These are phyloP conservation scores for Apostasia ramifera DNA, from an alignment of 106 monocot genomes.

Conservation along the genomic window DNA sequence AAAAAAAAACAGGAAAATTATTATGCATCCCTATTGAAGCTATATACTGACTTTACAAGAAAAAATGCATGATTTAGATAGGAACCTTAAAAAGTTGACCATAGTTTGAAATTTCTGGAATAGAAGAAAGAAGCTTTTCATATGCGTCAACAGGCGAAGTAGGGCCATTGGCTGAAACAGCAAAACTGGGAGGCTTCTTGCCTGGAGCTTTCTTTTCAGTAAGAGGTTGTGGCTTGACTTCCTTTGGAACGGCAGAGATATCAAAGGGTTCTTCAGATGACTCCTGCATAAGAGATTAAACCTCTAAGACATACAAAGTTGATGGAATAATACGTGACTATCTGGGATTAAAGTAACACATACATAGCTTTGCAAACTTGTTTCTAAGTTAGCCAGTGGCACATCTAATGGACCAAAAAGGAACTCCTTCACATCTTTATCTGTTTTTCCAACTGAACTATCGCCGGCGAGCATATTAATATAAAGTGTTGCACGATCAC, in stretches of 20 bases:
- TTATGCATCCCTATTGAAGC: background rate
- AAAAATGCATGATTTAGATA: background rate
- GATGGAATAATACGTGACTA: background rate
- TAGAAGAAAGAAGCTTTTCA: slow-evolving; percentile 81
- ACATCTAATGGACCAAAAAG: slow-evolving; percentile 89
- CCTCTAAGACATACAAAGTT: background rate
- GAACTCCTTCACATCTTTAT: slow-evolving; percentile 73
- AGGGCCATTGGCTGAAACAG: slow-evolving; percentile 41
- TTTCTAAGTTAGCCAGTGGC: slow-evolving; percentile 82
- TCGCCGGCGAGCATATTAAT: slow-evolving; percentile 60
- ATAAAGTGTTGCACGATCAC: slow-evolving; percentile 95
- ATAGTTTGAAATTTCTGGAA: slow-evolving; percentile 81
- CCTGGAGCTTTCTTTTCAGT: slow-evolving; percentile 79
- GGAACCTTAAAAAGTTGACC: slow-evolving; percentile 89
- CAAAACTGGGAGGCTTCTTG: slow-evolving; percentile 66
- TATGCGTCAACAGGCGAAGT: slow-evolving; percentile 70
- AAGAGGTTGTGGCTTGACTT: slow-evolving; percentile 82
- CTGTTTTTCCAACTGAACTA: slow-evolving; percentile 37
- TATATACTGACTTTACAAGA: background rate
- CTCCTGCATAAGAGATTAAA: slow-evolving; percentile 33
- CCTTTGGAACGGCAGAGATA: slow-evolving; percentile 66
- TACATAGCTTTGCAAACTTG: slow-evolving; percentile 85
- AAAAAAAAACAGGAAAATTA: slow-evolving; percentile 4
- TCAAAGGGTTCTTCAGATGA: slow-evolving; percentile 81
- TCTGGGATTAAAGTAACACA: slow-evolving; percentile 1